Evolutionary conservation across 306 rosid species (phyloP).

Genomic region (Quercus wislizeni): DNA sequence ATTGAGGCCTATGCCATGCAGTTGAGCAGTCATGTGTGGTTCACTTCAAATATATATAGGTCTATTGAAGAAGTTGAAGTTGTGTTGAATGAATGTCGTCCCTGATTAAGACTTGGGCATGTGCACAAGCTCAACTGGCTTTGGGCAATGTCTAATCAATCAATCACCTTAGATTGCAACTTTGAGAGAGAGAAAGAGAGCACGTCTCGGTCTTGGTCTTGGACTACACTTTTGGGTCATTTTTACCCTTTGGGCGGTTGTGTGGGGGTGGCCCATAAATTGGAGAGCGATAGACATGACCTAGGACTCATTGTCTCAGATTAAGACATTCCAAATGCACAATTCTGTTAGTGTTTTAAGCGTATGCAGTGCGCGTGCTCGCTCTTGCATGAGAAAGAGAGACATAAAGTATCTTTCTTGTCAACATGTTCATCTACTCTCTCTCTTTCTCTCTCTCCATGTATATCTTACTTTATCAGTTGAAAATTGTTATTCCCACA

Average conservation of each 20-base stretch:
- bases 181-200: neutral
- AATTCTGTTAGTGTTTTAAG: neutral
- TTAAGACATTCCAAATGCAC: slow-evolving; percentile 1
- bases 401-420: slow-evolving; percentile 31
- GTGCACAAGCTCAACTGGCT: slow-evolving; percentile 4
- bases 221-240: neutral
- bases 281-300: slow-evolving; percentile 21
- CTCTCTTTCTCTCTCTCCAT: neutral
- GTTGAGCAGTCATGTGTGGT: neutral
- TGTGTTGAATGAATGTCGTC: neutral
- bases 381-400: slow-evolving; percentile 26
- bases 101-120: slow-evolving; percentile 1
- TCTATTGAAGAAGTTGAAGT: neutral
- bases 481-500: no score
- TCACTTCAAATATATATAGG: neutral
- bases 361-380: slow-evolving; percentile 26
- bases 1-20: slow-evolving; percentile 1
- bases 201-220: neutral
- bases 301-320: slow-evolving; percentile 10
- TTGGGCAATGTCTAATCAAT: slow-evolving; percentile 22
- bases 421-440: neutral
- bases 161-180: slow-evolving; percentile 16
- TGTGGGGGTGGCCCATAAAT: slow-evolving; percentile 22
- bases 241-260: slow-evolving; percentile 37
- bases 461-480: neutral